These are phyloP conservation scores for Diaporthe sp. DNA, from an alignment of 2,329 filamentous ascomycete genomes.

Conservation along the genomic window DNA sequence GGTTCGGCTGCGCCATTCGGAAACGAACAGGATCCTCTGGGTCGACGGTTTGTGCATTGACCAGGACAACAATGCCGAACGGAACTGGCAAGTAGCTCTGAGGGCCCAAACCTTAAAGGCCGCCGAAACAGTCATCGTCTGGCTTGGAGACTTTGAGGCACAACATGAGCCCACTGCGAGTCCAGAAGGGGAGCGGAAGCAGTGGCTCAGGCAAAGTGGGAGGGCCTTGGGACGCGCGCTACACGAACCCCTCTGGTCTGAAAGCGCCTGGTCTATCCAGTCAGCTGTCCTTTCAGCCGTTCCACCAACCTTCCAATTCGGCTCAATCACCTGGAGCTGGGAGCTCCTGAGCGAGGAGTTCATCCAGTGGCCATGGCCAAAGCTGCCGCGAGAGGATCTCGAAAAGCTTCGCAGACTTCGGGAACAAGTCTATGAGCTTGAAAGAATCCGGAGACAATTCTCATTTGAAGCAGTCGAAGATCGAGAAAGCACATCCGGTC, in stretches of 20 bases:
- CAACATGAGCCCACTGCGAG: constrained; percentile 7
- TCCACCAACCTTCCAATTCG: not conserved
- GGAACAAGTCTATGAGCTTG: not conserved
- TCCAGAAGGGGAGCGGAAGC: not conserved
- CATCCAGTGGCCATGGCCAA: not conserved
- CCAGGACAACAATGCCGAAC: constrained; percentile 10
- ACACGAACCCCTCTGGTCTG: constrained; percentile 13
- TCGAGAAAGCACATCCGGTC: too few relatives aligned
- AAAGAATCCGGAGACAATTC: not conserved
- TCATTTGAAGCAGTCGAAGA: not conserved
- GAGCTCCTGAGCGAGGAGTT: not conserved
- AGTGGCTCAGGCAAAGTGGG: constrained; percentile 6
- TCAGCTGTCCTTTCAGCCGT: not conserved
- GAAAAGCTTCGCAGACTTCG: not conserved
- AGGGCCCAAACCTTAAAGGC: not conserved
- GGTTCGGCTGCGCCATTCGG: constrained; percentile 11
- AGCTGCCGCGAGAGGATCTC: not conserved
- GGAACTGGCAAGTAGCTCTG: constrained; percentile 17
- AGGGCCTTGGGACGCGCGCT: constrained; percentile 4
- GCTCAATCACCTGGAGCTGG: constrained; percentile 8
- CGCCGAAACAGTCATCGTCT: constrained; percentile 18
- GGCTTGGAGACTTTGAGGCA: constrained; percentile 3
- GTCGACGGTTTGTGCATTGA: constrained; percentile 8
- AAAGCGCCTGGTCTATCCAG: constrained; percentile 19
- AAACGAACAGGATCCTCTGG: constrained; percentile 16